Base-by-base conservation (phyloP, 164 flowering plant species). In the Taxillus chinensis region DNA sequence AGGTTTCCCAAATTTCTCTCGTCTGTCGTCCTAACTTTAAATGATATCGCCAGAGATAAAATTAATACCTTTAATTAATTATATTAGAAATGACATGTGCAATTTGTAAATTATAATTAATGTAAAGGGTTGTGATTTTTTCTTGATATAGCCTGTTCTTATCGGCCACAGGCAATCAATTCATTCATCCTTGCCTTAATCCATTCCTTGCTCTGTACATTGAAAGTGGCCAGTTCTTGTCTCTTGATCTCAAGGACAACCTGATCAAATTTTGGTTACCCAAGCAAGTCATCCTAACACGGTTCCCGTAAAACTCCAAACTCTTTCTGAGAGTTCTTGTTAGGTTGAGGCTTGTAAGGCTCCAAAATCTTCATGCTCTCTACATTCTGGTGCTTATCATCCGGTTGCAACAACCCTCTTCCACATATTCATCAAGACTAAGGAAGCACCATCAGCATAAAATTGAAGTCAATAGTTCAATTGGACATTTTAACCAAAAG, bases 251-350 rank as follows among this genome's bases (percentile, higher is more conserved):
- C 68, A 93, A 70, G 10, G 96, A 90, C 77, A 93, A 63, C 96
- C 90, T 78, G 75, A 93, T 78, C 81, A 93, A 74, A 57, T 87
- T 92, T 65, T 74, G 85, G 82, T 93, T 93, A 64, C 96, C 99
- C 85, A 93, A 70, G 80, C 97, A 89, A 74, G 83, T 83, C 99
- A 93, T 93, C 45, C 86, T 71, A 38, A 93, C 83, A 83, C 85
- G 90, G 97, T 93, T 93, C 57, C 97, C 99, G 43, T 93, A 93
- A 81, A 93, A 90, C 49, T 93, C 99, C 75, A 93, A 87, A 97
- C 68, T 85, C 95, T 70, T 77, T 86, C 5, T 95, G 77, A 53
- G 84, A 62, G 69, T 68, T 86, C 79, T 89, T 89, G 57, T 75
- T 9, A 7, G 92, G 86, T 16, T 89, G 89, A 62, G 86, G 72